phyloP scores from a whole-genome alignment of 345 rosid genomes.

The Citrus unshiu region DNA sequence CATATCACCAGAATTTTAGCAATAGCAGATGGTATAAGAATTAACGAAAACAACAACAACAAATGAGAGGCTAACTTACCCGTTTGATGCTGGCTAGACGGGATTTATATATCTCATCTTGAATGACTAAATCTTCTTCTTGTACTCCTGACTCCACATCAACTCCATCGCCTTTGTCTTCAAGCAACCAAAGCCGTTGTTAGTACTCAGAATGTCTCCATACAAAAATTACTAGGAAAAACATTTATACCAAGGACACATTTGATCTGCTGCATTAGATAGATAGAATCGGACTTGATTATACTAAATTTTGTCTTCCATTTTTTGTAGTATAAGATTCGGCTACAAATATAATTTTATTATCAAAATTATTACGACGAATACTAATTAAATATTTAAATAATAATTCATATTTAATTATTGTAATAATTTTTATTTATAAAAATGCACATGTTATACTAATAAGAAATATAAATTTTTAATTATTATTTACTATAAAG shows the following conservation, averaged over 20 bases:
- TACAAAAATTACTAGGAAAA: neutral
- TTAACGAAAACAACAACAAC: conserved; percentile 10
- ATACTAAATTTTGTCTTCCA: neutral
- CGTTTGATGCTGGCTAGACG: conserved; percentile 94
- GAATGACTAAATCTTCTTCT: conserved; percentile 84
- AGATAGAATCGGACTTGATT: neutral
- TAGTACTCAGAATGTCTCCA: conserved; percentile 9
- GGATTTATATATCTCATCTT: conserved; percentile 94
- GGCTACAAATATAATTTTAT: too few relatives aligned
- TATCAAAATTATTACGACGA: too few relatives aligned
- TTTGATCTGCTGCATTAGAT: neutral
- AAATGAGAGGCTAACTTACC: conserved; percentile 44
- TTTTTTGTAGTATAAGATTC: neutral
- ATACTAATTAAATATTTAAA: too few relatives aligned
- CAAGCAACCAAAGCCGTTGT: conserved; percentile 27
- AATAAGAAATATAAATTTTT: too few relatives aligned
- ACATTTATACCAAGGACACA: neutral
- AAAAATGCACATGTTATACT: neutral
- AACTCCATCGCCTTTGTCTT: conserved; percentile 83
- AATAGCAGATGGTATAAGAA: conserved; percentile 1
- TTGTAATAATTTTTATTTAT: too few relatives aligned
- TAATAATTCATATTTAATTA: too few relatives aligned
- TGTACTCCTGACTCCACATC: conserved; percentile 71
- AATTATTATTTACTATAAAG: too few relatives aligned
- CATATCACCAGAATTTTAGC: neutral